These are phyloP conservation scores for Stereum hirsutum DNA, from an alignment of 1,284 basidiomycete species.

Conservation along the genomic window DNA sequence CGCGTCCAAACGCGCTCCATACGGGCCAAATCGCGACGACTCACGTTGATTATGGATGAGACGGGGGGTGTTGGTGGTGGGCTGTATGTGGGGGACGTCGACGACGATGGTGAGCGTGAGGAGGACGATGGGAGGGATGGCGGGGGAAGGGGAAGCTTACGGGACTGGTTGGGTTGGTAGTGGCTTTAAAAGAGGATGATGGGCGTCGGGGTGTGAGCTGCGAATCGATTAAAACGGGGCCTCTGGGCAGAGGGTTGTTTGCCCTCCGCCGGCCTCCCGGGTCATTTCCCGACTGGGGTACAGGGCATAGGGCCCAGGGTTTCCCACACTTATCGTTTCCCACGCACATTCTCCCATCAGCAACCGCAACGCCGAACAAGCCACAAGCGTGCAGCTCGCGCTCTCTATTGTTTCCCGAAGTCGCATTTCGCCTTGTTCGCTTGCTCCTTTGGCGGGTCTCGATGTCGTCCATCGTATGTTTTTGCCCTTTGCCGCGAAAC, in stretches of 20 bases:
- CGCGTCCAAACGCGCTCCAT: conserved; percentile 8
- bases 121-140: conserved; percentile 23
- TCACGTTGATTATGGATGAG: conserved; percentile 21
- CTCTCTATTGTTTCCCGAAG: too few relatives aligned
- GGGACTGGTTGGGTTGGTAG: conserved; percentile 35
- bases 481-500: too few relatives aligned
- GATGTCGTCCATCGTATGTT: too few relatives aligned
- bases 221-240: conserved; percentile 16
- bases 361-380: too few relatives aligned
- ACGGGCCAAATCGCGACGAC: conserved; percentile 13
- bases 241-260: conserved; percentile 15
- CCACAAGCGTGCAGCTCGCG: too few relatives aligned
- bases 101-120: conserved; percentile 14
- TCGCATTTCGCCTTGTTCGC: too few relatives aligned
- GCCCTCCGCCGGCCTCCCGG: too few relatives aligned
- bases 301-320: conserved; percentile 13
- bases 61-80: not conserved
- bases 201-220: too few relatives aligned
- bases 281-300: too few relatives aligned
- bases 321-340: conserved; percentile 11
- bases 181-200: conserved; percentile 28
- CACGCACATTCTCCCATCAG: conserved; percentile 6
- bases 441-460: too few relatives aligned
- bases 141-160: conserved; percentile 21
- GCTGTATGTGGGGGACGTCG: conserved; percentile 11